A percentile compares a stretch with the other conserved stretches of the same genome.
phyloP scores from a whole-genome alignment of 1,139 yeast genomes.

The Pichia cactophila region DNA sequence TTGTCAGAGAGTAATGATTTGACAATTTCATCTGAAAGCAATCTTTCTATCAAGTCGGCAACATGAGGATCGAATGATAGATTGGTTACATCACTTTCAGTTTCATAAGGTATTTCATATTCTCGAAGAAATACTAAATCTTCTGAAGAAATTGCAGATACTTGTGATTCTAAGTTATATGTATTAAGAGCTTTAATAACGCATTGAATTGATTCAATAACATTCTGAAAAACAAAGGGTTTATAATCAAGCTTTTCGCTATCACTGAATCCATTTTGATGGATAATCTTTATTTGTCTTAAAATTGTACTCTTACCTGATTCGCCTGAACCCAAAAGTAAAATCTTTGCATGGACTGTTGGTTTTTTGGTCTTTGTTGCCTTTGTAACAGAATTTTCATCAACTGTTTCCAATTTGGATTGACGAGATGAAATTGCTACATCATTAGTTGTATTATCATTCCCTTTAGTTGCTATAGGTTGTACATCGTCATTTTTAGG shows the following conservation, averaged over 20 bases:
- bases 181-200: constrained; percentile 51
- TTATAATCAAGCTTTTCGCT: constrained; percentile 59
- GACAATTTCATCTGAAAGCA: constrained; percentile 60
- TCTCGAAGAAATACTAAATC: constrained; percentile 43
- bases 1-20: constrained; percentile 48
- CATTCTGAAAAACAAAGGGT: constrained; percentile 63
- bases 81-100: constrained; percentile 33
- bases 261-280: constrained; percentile 59
- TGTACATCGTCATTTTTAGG: background rate
- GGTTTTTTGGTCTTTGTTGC: constrained; percentile 10
- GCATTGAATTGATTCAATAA: constrained; percentile 58
- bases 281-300: constrained; percentile 67
- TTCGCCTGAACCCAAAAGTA: constrained; percentile 72
- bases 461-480: background rate
- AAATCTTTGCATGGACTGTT: constrained; percentile 43
- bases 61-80: constrained; percentile 34
- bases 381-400: constrained; percentile 4
- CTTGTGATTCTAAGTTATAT: constrained; percentile 40
- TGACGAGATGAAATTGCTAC: background rate
- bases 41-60: constrained; percentile 36
- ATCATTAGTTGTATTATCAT: background rate
- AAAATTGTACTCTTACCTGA: constrained; percentile 73
- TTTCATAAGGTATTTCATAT: constrained; percentile 36
- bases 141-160: constrained; percentile 28
- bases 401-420: constrained; percentile 5